Base-by-base conservation (phyloP, 2,329 filamentous ascomycete genomes). In the Penicillium griseofulvum region DNA sequence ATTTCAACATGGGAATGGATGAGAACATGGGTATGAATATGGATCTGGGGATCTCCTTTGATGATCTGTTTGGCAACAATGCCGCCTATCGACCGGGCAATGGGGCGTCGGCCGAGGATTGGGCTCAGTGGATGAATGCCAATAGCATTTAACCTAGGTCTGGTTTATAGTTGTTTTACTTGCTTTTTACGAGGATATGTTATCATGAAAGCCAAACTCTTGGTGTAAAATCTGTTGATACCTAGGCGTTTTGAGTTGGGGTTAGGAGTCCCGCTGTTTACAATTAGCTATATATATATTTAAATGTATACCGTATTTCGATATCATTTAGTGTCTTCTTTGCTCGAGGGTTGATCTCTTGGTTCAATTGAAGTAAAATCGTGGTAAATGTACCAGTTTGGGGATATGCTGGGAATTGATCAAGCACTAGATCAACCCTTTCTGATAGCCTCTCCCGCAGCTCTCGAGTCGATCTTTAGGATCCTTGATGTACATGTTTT, bases 51-150 rank as follows among this genome's bases (percentile, higher is more conserved):
- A 67, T 74, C 16, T 68, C 69, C 11, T 65, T 74, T 50, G 74
- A 76, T 42, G 74, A 77, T 52, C 61, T 77, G n/a, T 74, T 76
- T 36, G 75, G 74, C 28, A 76, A 68, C 54, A 63, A 64, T 24
- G 67, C 66, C 14, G 51, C 56, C 11, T 66, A 55, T 58, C 64
- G 65, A 47, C 60, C 65, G 24, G 64, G 48, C 55, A 60, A 64
- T 29, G 63, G 58, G 29, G 58, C 64, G 36, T 49, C 63, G 47
- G 71, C 68, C 54, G 72, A 74, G 33, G 72, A 75, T 19, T 75
- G 72, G 73, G 65, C 65, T 28, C 69, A 73, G 54, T 75, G 72
- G 71, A 74, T 73, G 70, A 72, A 74, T 55, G 58, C 64, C 4
- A 66, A 65, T 29, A 66, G 65, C 36, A 49, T 56, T 38, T 71